Evolutionary conservation across 2,329 filamentous ascomycete species (phyloP), one percentile per base, ranked within the genome.

Genomic region (Apiospora arundinis): DNA sequence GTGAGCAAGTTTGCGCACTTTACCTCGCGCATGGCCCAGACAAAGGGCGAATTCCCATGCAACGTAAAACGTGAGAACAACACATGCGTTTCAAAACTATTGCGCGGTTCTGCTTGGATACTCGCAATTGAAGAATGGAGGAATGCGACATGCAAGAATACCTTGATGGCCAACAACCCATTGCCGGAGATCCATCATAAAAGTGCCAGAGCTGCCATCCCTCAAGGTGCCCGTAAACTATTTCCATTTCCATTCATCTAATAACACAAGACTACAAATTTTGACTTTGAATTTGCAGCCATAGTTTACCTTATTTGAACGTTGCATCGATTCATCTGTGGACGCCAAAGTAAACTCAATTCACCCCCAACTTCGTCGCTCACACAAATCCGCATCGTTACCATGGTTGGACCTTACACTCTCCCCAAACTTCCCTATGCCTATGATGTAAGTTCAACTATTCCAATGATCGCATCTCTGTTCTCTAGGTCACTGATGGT

Each of bases 381-480:
- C 21, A n/a, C 25, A 44, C 14, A 28, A 45, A 45, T n/a, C 16
- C 23, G 11, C 4, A 25, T 14, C 46, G 28, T 21, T 18, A 45
- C 18, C 42, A 69, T 69, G 56, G 52, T 44, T n/a, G 69, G 16
- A 28, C 65, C 49, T 46, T 66, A 67, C 25, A 78, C 83, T 66
- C 76, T 75, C 46, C 79, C 90, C 70, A 82, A 82, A 67, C 85
- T 93, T 12, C 91, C 91, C 21, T 94, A 93, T 78, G 88, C 86
- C 72, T 93, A 93, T 80, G 83, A 93, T 88, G 92, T 93, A 82
- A 81, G 89, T 83, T 21, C 3, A 42, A 25, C 69, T 44, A 12
- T 67, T 32, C 49, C 42, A 7, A 28, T 4, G 11, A 18, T 25
- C 5, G 42, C 14, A 18, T 45, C 42, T 8, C 42, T 21, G 28